These are phyloP conservation scores for Trametes cubensis DNA, from an alignment of 768 basidiomycete genomes.

Conservation along the genomic window DNA sequence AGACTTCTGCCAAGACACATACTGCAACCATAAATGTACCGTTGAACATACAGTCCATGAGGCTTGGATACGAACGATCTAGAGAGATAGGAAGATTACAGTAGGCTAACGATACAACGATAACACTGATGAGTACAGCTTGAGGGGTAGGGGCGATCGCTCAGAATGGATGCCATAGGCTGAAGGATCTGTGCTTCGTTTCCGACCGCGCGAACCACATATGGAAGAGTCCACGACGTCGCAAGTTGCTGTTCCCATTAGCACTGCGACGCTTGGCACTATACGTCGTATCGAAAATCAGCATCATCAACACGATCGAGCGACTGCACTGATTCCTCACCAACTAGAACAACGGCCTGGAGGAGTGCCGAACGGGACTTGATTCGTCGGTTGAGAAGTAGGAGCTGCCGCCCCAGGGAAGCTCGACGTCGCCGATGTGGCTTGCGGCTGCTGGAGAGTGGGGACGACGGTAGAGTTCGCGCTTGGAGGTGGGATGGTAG, in stretches of 20 bases:
- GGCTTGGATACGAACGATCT: background rate
- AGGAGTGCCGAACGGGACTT: conserved; percentile 15
- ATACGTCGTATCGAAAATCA: background rate
- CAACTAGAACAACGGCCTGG: conserved; percentile 15
- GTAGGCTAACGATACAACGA: conserved; percentile 13
- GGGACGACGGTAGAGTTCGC: conserved; percentile 33
- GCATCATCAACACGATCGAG: background rate
- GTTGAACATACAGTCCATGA: background rate
- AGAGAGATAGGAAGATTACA: background rate
- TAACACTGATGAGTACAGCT: background rate
- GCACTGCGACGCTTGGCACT: background rate
- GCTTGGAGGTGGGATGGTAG: conserved; percentile 27
- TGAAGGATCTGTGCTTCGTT: conserved; percentile 4
- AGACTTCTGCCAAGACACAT: background rate
- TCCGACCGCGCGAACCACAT: background rate
- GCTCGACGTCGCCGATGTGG: background rate
- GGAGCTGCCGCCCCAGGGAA: background rate
- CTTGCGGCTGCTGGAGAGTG: conserved; percentile 25
- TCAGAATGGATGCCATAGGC: conserved; percentile 24
- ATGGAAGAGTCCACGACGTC: background rate
- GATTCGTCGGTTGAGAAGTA: conserved; percentile 10
- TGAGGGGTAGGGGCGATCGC: too few species aligned
- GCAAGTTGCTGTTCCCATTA: background rate
- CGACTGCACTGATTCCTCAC: background rate
- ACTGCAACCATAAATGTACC: background rate